Conservation (phyloP, 2,329 filamentous ascomycete genomes). For the Cordyceps militaris region DNA sequence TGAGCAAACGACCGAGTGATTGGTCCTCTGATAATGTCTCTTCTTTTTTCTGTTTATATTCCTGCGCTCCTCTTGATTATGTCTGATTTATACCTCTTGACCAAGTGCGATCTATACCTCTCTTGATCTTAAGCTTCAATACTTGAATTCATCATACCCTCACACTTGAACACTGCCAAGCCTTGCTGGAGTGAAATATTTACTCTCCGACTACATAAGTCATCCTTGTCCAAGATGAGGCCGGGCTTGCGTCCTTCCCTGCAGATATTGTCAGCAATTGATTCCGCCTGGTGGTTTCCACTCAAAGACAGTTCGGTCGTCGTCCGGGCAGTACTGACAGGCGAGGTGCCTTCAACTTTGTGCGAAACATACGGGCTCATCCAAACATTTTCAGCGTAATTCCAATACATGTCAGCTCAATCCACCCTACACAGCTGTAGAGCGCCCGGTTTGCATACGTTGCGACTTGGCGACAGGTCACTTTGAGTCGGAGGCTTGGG, state of each 20-base stretch:
- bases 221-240: constrained; percentile 44
- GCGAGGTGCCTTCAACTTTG: not conserved
- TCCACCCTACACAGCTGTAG: not conserved
- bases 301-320: constrained; percentile 22
- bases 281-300: constrained; percentile 16
- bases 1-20: not conserved
- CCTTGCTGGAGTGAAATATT: not conserved
- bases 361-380: constrained; percentile 20
- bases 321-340: constrained; percentile 14
- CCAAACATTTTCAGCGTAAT: constrained; percentile 18
- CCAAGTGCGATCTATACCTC: not conserved
- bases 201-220: constrained; percentile 10
- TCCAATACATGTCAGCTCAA: constrained; percentile 4
- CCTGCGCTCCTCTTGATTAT: not conserved
- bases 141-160: not conserved
- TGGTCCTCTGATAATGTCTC: not conserved
- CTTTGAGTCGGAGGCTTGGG: constrained; percentile 79
- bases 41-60: not conserved
- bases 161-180: not conserved
- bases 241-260: constrained; percentile 76
- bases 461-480: constrained; percentile 30
- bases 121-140: not conserved
- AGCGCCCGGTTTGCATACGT: constrained; percentile 13
- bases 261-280: constrained; percentile 25
- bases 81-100: not conserved